Percentiles rank a stretch among this genome's conserved stretches.
Conservation (phyloP, 306 rosid genomes). For the Urtica urens region DNA sequence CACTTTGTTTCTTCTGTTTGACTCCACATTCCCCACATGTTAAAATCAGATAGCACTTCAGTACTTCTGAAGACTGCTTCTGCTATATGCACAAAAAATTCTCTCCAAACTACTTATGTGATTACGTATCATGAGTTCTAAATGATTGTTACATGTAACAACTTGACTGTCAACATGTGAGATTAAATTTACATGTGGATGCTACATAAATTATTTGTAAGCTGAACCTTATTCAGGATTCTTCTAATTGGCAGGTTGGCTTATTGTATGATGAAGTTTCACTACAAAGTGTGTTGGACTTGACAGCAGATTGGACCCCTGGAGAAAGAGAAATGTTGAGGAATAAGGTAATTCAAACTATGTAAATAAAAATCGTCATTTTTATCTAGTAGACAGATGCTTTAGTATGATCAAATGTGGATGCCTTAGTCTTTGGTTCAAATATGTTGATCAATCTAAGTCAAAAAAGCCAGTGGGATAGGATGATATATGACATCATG, state of each 20-base stretch:
- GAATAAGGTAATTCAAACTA: conserved; percentile 52
- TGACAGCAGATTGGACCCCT: conserved; percentile 83
- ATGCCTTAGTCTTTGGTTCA: too few relatives aligned
- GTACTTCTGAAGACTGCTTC: neutral
- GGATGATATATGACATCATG: too few relatives aligned
- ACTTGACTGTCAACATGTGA: neutral
- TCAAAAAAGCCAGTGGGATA: too few relatives aligned
- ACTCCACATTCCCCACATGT: conserved; percentile 1
- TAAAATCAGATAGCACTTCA: neutral
- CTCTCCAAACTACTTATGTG: neutral
- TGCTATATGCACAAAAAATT: neutral
- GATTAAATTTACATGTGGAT: neutral
- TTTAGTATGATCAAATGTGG: too few relatives aligned
- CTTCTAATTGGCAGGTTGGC: conserved; percentile 65
- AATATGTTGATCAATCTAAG: too few relatives aligned
- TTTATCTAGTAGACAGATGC: too few relatives aligned
- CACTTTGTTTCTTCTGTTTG: conserved; percentile 1
- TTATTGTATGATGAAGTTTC: conserved; percentile 73
- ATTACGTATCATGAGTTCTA: neutral
- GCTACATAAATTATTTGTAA: conserved; percentile 1
- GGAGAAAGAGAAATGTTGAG: conserved; percentile 88
- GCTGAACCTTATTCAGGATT: conserved; percentile 19
- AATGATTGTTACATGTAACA: neutral
- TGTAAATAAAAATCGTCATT: too few relatives aligned
- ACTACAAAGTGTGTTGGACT: conserved; percentile 63